These are phyloP conservation scores for Polytrichum commune DNA, from an alignment of 225 moss, liverwort and hornwort genomes.

Conservation along the genomic window DNA sequence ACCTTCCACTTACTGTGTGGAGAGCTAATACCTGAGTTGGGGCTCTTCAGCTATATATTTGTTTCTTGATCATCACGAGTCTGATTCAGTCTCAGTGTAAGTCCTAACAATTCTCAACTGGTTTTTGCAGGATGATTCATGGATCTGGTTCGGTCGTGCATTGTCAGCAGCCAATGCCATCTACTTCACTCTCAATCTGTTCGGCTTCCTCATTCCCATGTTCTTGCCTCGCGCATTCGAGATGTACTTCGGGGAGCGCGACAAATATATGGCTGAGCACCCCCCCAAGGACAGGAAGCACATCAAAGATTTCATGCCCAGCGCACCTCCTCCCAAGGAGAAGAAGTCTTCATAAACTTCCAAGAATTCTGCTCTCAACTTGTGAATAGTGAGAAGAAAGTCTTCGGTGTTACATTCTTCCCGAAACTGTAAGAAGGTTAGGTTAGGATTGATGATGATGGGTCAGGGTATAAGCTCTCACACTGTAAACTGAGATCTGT, in stretches of 20 bases:
- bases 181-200: slow-evolving; percentile 59
- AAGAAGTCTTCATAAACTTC: slow-evolving; percentile 2
- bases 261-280: slow-evolving; percentile 37
- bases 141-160: slow-evolving; percentile 62
- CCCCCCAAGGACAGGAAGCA: slow-evolving; percentile 42
- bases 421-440: too few species aligned
- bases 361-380: too few species aligned
- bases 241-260: slow-evolving; percentile 56
- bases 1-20: too few species aligned
- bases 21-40: too few species aligned
- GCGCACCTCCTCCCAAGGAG: slow-evolving; percentile 8
- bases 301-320: neutral
- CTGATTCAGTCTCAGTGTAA: neutral
- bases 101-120: neutral
- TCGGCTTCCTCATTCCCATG: slow-evolving; percentile 59
- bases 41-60: too few species aligned
- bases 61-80: too few species aligned
- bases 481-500: too few species aligned
- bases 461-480: too few species aligned
- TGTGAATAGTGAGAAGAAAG: too few species aligned
- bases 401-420: too few species aligned
- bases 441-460: too few species aligned
- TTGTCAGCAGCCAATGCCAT: slow-evolving; percentile 57
- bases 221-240: slow-evolving; percentile 67
- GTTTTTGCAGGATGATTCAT: slow-evolving; percentile 41